Evolutionary conservation across 176 grass and related monocot genomes (phyloP).

Genomic region (Phyllostachys edulis): DNA sequence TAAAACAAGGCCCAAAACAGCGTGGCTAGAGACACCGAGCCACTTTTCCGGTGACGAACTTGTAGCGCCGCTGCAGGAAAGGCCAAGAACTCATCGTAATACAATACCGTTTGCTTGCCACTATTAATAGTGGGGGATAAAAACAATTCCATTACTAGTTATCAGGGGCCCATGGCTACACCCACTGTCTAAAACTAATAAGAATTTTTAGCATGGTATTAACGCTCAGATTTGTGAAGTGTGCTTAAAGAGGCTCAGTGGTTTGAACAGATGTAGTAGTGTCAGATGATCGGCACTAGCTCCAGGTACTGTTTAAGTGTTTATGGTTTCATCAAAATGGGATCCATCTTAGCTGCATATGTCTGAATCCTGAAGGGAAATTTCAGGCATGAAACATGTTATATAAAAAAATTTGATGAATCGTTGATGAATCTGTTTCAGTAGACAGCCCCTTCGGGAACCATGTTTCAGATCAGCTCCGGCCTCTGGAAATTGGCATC

Average conservation of each 20-base stretch:
- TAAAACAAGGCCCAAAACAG: not conserved
- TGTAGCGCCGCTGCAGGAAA: not conserved
- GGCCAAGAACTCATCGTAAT: constrained; percentile 14
- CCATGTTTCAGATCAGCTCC: not conserved
- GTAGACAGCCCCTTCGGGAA: not conserved
- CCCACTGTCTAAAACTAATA: constrained; percentile 16
- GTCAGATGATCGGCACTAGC: not conserved
- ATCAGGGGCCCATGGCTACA: not conserved
- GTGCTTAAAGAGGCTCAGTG: not conserved
- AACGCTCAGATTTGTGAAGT: constrained; percentile 5
- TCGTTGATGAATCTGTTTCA: not conserved
- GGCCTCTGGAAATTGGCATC: not conserved
- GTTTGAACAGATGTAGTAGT: constrained; percentile 30
- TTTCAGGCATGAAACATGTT: not conserved
- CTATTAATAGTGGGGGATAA: not conserved
- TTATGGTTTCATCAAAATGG: not conserved
- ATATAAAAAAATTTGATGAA: not conserved
- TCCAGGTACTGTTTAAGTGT: not conserved
- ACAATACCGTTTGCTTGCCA: constrained; percentile 30
- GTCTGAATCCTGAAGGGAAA: not conserved
- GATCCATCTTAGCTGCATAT: not conserved
- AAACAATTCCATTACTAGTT: constrained; percentile 28
- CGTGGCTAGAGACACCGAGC: not conserved
- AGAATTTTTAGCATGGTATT: not conserved
- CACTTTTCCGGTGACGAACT: constrained; percentile 15